Evolutionary conservation across 768 basidiomycete genomes (phyloP), one percentile per base, ranked within the genome.

Genomic region (Austroboletus festivus): DNA sequence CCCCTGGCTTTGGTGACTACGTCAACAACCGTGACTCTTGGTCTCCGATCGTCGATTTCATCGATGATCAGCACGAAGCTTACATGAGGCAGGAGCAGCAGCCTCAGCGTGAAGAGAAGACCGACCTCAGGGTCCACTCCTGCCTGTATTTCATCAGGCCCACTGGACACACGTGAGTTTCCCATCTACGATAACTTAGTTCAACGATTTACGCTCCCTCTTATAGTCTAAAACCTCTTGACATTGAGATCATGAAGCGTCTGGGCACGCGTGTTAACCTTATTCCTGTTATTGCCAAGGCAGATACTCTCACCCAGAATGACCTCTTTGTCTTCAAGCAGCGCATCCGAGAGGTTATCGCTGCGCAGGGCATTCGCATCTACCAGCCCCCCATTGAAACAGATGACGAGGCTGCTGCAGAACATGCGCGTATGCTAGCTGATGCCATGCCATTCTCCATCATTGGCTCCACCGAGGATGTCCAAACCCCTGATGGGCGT

Each of bases 1-100:
- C 95, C 11, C 96, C 96, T 46, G 96, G 96, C 23, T 99, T 98
- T 55, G 96, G 96, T 31, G 96, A 99, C 86, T 98, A 97, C 63
- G 95, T 99, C 74, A 99, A 99, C 89, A 99, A 99, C 81, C 83
- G 92, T 48, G 96, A 98, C 70, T 94, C 92, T 18, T 99, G 96
- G 96, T 79, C 82, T 23, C 96, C 96, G 46, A 98, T 99, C 58
- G 86, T 99, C 66, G 95, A 99, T 70, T 98, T 98, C 70, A 93
- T 96, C 57, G 90, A 93, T 67, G 91, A 93, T 76, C 90, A 93
- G 72, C 91, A 93, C 65, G 91, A 95, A 65, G 86, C 87, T 12
- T 93, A 92, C 65, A 93, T 93, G 91, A 81, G 90, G 48, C 96
- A 99, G 73, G 96, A 99, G 71, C 96, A 99, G 69, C 95, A 98